Conservation (phyloP, 2,329 filamentous ascomycete genomes). For the Cladosporium oxysporum region DNA sequence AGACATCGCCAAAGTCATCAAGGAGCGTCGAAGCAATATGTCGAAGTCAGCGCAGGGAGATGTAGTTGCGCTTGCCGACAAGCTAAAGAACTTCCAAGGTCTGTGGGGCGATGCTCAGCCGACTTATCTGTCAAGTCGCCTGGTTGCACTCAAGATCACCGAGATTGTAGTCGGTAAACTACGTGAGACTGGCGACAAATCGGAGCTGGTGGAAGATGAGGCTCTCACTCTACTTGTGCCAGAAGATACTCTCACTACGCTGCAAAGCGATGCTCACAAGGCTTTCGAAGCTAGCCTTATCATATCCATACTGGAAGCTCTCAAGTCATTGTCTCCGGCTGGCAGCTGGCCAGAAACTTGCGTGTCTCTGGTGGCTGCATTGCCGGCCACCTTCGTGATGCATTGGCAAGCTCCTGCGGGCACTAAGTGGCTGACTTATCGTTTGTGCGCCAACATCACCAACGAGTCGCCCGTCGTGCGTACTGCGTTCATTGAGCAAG, state of each 20-base stretch:
- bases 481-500: conserved; percentile 57
- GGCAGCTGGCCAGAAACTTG: conserved; percentile 29
- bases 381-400: conserved; percentile 23
- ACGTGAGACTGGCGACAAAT: conserved; percentile 45
- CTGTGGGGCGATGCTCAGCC: conserved; percentile 62
- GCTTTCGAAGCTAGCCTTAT: conserved; percentile 52
- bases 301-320: conserved; percentile 43
- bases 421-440: conserved; percentile 53
- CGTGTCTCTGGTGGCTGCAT: conserved; percentile 23
- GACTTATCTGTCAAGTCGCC: conserved; percentile 60
- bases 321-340: conserved; percentile 29
- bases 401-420: conserved; percentile 21
- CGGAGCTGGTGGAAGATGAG: conserved; percentile 48
- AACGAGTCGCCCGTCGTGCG: conserved; percentile 63
- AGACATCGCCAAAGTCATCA: conserved; percentile 63
- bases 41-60: conserved; percentile 64
- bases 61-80: conserved; percentile 56
- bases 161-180: conserved; percentile 59
- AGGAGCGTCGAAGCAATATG: conserved; percentile 68
- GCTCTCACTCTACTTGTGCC: conserved; percentile 26
- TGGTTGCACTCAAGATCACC: conserved; percentile 64
- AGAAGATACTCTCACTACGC: conserved; percentile 20
- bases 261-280: conserved; percentile 25
- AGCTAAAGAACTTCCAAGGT: conserved; percentile 42
- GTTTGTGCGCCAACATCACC: conserved; percentile 80